Evolutionary conservation across 2,329 filamentous ascomycete species (phyloP).

Genomic region (Neonectria coccinea): DNA sequence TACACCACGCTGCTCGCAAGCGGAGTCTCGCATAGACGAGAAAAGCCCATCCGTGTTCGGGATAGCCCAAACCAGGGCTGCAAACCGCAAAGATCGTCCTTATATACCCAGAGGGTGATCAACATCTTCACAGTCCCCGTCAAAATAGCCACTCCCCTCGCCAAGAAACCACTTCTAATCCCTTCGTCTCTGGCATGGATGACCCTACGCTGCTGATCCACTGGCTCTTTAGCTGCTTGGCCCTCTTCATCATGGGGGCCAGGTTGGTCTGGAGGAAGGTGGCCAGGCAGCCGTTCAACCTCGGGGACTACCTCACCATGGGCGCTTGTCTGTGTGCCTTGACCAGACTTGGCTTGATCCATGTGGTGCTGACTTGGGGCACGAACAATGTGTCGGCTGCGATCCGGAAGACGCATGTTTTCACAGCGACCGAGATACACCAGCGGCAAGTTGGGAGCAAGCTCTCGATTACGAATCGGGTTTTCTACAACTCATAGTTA

Average conservation of each 20-base stretch:
- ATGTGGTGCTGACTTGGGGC: conserved; percentile 31
- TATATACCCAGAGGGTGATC: conserved; percentile 8
- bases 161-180: neutral
- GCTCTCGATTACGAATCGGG: conserved; percentile 27
- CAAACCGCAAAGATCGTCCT: neutral
- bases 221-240: conserved; percentile 28
- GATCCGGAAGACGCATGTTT: conserved; percentile 24
- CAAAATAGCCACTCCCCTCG: neutral
- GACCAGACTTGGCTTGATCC: conserved; percentile 30
- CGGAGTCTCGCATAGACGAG: neutral
- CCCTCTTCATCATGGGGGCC: conserved; percentile 14
- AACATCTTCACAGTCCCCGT: neutral
- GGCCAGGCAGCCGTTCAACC: conserved; percentile 24
- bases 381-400: conserved; percentile 30
- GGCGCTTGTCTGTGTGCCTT: conserved; percentile 27
- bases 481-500: conserved; percentile 35
- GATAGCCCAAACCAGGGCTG: neutral
- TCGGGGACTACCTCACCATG: conserved; percentile 31
- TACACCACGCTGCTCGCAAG: neutral
- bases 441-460: conserved; percentile 27
- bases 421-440: conserved; percentile 27
- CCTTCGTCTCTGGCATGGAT: conserved; percentile 23
- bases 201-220: conserved; percentile 34
- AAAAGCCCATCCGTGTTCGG: neutral
- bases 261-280: conserved; percentile 23